Evolutionary conservation across 495 filamentous ascomycete genomes (phyloP), one percentile per base, ranked within the genome.

Genomic region (Aspergillus sparsus): DNA sequence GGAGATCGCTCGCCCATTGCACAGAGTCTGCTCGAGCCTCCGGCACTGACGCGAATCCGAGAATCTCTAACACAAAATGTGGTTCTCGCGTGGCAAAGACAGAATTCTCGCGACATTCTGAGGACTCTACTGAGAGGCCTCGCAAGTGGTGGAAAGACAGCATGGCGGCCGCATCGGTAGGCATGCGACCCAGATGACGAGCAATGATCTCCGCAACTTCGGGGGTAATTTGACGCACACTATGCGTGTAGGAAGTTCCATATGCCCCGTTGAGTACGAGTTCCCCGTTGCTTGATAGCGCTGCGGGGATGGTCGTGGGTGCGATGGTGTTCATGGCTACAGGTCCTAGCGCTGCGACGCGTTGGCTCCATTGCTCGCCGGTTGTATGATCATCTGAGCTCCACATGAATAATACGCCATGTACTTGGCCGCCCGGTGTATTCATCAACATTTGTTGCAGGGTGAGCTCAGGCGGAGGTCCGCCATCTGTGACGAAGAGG

Each of bases 61-160:
- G 34, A 32, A 77, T 63, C 65, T 78, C 77, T 0, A 77, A 16
- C 71, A 77, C 68, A 55, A 68, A 73, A 62, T 80, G 77, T 13
- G 69, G 67, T 39, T 74, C 65, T 9, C 74, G 63, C 6, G 66
- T 18, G 9, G 35, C 63, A 58, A 78, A 77, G 0, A 76, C 64
- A 0, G 74, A 49, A 33, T 66, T 50, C 13, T 11, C 34, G 7
- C 42, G 51, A 27, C 21, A 27, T 7, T 50, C 37, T 31, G 15
- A 46, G 1, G 62, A 62, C 8, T 68, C 66, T 6, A 57, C 58
- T 2, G 55, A 58, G 2, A 6, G 5, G 0, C 63, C 65, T 2
- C 74, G 66, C 13, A 75, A 62, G 51, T 71, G 52, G 52, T 80
- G 75, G 9, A 78, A 64, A 8, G 62, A 63, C 7, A 74, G 59